phyloP scores from a whole-genome alignment of 2,329 filamentous ascomycete genomes.

The Aspergillus novofumigatus region DNA sequence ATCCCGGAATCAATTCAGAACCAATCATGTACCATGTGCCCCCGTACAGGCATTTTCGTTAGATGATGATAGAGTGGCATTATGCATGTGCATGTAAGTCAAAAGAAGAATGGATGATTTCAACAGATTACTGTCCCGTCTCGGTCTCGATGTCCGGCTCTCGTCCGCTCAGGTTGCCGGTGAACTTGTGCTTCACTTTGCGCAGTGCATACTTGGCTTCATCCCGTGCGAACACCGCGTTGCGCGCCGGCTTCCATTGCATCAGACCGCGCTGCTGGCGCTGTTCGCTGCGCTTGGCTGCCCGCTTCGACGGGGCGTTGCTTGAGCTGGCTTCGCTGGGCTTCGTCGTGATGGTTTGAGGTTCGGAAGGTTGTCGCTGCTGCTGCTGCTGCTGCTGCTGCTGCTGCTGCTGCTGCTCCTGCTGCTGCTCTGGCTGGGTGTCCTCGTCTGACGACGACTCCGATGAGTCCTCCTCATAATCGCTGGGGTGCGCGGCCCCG shows the following conservation, averaged over 20 bases:
- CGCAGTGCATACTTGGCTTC: slow-evolving; percentile 75
- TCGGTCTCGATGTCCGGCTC: slow-evolving; percentile 88
- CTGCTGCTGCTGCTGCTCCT: not conserved
- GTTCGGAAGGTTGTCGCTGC: not conserved
- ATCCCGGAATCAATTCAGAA: too few species aligned
- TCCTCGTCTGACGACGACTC: not conserved
- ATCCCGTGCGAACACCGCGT: slow-evolving; percentile 80
- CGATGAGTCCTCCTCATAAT: slow-evolving; percentile 15
- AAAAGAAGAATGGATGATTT: not conserved
- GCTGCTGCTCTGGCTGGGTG: not conserved
- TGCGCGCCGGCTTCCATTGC: slow-evolving; percentile 91
- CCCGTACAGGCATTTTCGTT: not conserved
- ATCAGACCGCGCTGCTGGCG: slow-evolving; percentile 85
- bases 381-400: not conserved
- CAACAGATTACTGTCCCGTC: slow-evolving; percentile 20
- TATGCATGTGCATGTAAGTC: not conserved
- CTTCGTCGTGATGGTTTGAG: not conserved
- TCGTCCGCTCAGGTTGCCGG: slow-evolving; percentile 65
- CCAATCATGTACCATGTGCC: not conserved
- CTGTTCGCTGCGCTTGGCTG: slow-evolving; percentile 55
- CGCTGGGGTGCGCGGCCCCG: slow-evolving; percentile 19
- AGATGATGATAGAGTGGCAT: not conserved
- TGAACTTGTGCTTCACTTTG: slow-evolving; percentile 70
- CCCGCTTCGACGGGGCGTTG: slow-evolving; percentile 26
- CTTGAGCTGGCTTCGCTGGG: slow-evolving; percentile 5